phyloP scores from a whole-genome alignment of 768 basidiomycete genomes.

The Tylopilus plumbeoviolaceoides region DNA sequence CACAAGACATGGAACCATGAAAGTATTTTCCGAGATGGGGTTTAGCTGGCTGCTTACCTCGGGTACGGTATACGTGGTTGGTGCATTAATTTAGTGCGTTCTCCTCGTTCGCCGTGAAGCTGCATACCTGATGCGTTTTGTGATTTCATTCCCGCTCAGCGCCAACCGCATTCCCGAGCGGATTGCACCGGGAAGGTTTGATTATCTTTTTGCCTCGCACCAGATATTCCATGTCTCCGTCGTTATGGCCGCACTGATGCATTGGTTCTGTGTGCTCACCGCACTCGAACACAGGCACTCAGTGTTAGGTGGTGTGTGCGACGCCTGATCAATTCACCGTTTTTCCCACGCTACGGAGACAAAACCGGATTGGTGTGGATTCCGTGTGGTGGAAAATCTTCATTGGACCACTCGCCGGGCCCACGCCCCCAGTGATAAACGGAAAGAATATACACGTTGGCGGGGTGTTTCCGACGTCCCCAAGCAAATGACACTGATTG shows the following conservation, averaged over 20 bases:
- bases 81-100: conserved; percentile 80
- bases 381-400: conserved; percentile 19
- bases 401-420: conserved; percentile 17
- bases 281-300: conserved; percentile 59
- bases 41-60: conserved; percentile 66
- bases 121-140: conserved; percentile 23
- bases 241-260: conserved; percentile 63
- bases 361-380: conserved; percentile 1
- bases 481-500: conserved; percentile 26
- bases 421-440: conserved; percentile 21
- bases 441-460: conserved; percentile 31
- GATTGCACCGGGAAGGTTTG: conserved; percentile 71
- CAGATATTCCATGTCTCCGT: conserved; percentile 89
- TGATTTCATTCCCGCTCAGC: conserved; percentile 47
- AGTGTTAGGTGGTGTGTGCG: conserved; percentile 12
- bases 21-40: conserved; percentile 59
- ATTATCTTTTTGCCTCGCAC: conserved; percentile 76
- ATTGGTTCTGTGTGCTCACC: conserved; percentile 55
- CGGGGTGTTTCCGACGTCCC: conserved; percentile 17
- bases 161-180: conserved; percentile 82
- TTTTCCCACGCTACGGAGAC: conserved; percentile 21
- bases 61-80: conserved; percentile 71
- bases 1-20: conserved; percentile 51
- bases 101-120: conserved; percentile 25
- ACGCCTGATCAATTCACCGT: conserved; percentile 24